phyloP scores from a whole-genome alignment of 495 filamentous ascomycete species.

The Elasticomyces elasticus region DNA sequence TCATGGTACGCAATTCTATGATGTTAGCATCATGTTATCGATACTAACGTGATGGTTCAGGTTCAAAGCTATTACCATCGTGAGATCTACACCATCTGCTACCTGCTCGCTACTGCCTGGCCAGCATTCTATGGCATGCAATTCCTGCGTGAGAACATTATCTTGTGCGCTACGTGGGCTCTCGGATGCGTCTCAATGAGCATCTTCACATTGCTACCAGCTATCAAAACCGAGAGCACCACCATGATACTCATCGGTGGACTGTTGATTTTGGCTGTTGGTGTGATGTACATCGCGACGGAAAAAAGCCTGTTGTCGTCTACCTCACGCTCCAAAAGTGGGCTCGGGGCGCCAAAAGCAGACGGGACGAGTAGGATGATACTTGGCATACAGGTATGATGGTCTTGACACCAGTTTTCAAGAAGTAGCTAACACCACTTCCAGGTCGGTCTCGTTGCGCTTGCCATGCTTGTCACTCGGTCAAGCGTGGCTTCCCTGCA shows the following conservation, averaged over 20 bases:
- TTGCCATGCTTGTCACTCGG: constrained; percentile 76
- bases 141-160: constrained; percentile 56
- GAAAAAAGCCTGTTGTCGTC: constrained; percentile 58
- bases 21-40: constrained; percentile 10
- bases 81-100: constrained; percentile 76
- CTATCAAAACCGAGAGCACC: constrained; percentile 70
- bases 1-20: constrained; percentile 55
- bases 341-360: constrained; percentile 13
- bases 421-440: neutral
- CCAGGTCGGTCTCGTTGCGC: constrained; percentile 67
- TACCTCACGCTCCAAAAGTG: constrained; percentile 10
- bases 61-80: constrained; percentile 82
- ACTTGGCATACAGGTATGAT: constrained; percentile 30
- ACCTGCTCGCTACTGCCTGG: constrained; percentile 65
- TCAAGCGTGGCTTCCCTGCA: constrained; percentile 75
- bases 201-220: constrained; percentile 79
- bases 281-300: constrained; percentile 70
- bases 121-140: constrained; percentile 60
- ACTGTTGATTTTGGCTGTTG: constrained; percentile 65
- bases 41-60: constrained; percentile 26
- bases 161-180: constrained; percentile 63
- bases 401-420: neutral
- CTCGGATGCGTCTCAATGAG: constrained; percentile 74
- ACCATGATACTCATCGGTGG: constrained; percentile 76
- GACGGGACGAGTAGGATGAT: constrained; percentile 26